Percentiles rank a stretch among this genome's conserved stretches.
Conservation (phyloP, 2,329 filamentous ascomycete genomes). For the Alternaria gansuensis region DNA sequence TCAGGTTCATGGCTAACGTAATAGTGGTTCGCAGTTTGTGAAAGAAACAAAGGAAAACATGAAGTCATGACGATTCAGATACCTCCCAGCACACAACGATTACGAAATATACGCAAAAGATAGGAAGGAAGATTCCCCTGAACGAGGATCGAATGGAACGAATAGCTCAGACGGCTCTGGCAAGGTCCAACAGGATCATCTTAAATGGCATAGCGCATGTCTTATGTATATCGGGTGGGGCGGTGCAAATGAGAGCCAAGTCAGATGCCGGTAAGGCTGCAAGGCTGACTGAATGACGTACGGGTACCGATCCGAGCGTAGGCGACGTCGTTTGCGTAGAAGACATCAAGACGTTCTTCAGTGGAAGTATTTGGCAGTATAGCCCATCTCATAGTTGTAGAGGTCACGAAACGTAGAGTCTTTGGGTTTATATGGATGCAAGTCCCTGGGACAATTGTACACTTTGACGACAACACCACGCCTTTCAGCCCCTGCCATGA, state of each 20-base stretch:
- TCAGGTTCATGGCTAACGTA: neutral
- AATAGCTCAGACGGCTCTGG: neutral
- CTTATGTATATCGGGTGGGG: neutral
- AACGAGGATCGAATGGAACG: neutral
- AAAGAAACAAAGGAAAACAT: neutral
- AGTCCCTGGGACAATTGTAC: slow-evolving; percentile 25
- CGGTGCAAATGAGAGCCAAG: neutral
- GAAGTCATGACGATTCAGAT: neutral
- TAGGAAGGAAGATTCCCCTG: neutral
- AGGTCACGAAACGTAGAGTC: slow-evolving; percentile 23
- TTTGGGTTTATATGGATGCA: neutral
- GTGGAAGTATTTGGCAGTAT: slow-evolving; percentile 32
- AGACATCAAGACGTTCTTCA: slow-evolving; percentile 9
- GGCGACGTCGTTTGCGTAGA: slow-evolving; percentile 13
- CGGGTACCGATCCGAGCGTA: slow-evolving; percentile 19
- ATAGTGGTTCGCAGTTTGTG: neutral
- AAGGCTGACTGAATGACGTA: neutral
- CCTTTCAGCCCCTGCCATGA: slow-evolving; percentile 28
- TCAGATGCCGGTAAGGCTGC: neutral
- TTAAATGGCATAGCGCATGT: neutral
- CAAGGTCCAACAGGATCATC: too few relatives aligned
- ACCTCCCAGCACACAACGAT: neutral
- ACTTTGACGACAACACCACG: slow-evolving; percentile 44
- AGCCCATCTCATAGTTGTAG: slow-evolving; percentile 29
- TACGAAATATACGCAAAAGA: neutral